Evolutionary conservation across 176 grass and related monocot species (phyloP), one percentile per base, ranked within the genome.

Genomic region (Paspalum notatum): DNA sequence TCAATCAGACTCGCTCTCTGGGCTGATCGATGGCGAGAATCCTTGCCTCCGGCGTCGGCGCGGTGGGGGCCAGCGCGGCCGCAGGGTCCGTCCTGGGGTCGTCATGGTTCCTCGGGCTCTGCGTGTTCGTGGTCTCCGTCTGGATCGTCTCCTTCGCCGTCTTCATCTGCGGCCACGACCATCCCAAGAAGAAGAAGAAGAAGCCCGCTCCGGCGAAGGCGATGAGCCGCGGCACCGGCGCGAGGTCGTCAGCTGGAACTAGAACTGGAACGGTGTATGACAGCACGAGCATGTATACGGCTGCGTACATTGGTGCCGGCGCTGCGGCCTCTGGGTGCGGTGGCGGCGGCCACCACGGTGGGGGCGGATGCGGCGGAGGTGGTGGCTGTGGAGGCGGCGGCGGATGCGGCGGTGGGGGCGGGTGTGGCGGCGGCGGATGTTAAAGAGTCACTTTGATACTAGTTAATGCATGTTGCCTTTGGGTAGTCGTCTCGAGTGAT

Each of bases 101-200:
- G 16, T 71, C 68, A 32, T 84, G 68, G 81, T 6, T 75, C 21
- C 18, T 44, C 7, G 75, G 43, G 44, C 32, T 75, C 12, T 83
- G 61, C 76, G 68, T 84, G 86, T 62, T 62, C 22, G 55, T 68
- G 32, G 73, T 63, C 3, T 79, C 58, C 65, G 45, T 68, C 27
- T 78, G 41, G n/a, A 0, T 61, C 46, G 17, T 66, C 13, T 71
- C 77, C 1, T 22, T 87, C 17, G 82, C 74, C 15, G 74, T 91
- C 38, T 91, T 91, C 67, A 13, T 85, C 66, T 91, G 89, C 77
- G 72, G 77, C 44, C 77, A 73, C 25, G 16, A 37, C 16, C 32
- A 2, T 15, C 68, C 55, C 17, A 64, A 14, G 71, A 84, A 84
- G 74, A 66, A 62, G 39, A 83, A 78, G 15, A 18, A 4, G 12